Conservation (phyloP, 148 eudicot genomes). For the Rhododendron williamsianum region DNA sequence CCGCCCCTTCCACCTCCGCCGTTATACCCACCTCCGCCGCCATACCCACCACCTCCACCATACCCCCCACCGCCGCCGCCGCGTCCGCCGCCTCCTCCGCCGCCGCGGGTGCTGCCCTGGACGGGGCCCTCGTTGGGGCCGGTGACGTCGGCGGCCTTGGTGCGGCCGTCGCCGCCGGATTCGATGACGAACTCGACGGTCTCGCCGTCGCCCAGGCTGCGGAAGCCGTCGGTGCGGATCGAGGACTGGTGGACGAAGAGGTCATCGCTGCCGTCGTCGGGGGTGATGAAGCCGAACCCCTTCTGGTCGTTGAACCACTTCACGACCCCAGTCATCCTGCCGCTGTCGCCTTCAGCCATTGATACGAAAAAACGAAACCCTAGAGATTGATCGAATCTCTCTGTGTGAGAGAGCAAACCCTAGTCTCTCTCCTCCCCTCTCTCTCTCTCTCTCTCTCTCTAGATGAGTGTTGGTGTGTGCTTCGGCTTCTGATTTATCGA, state of each 20-base stretch:
- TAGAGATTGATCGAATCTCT: not conserved
- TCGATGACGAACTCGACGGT: constrained; percentile 39
- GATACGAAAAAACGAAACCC: not conserved
- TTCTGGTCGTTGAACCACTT: constrained; percentile 59
- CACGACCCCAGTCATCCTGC: constrained; percentile 33
- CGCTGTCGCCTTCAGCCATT: constrained; percentile 23
- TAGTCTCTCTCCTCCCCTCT: not conserved
- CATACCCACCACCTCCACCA: constrained; percentile 5
- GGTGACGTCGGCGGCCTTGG: constrained; percentile 42
- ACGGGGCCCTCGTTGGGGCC: constrained; percentile 36
- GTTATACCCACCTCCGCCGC: constrained; percentile 11
- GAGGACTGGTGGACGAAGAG: constrained; percentile 61
- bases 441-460: not conserved
- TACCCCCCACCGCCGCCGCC: constrained; percentile 19
- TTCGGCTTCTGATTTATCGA: constrained; percentile 4
- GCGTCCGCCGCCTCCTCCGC: constrained; percentile 35
- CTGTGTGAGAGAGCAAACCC: constrained; percentile 3
- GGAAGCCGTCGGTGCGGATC: constrained; percentile 51
- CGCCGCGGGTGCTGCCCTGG: constrained; percentile 39
- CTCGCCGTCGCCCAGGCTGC: constrained; percentile 47
- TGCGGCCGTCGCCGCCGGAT: constrained; percentile 43
- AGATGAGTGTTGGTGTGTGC: not conserved
- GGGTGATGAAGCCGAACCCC: constrained; percentile 58
- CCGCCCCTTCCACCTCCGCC: constrained; percentile 28
- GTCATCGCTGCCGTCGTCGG: constrained; percentile 48